Evolutionary conservation across 2,329 filamentous ascomycete genomes (phyloP), one percentile per base, ranked within the genome.

Genomic region (Grosmannia serpens): DNA sequence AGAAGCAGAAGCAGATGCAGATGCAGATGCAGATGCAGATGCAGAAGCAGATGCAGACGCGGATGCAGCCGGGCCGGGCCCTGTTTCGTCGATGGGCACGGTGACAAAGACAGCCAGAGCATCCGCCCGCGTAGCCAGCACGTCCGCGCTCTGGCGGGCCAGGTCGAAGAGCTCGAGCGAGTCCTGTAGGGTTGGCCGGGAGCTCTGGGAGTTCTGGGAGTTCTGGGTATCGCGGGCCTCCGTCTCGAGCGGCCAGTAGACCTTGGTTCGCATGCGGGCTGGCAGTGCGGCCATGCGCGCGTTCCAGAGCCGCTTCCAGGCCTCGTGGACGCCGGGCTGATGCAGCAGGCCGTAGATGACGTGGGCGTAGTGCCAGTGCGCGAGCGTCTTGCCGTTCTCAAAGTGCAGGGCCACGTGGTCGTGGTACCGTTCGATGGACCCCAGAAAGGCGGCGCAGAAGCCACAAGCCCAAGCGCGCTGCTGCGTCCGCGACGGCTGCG

Each of bases 401-500:
- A 85, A 87, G 64, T 87, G 84, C n/a, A 77, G 74, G 24, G 83
- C 83, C 38, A 87, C 82, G 63, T 87, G 84, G 65, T 86, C 82
- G 61, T 86, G 84, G 65, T 86, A 81, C 58, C 84, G 82, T 66
- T 86, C 83, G 63, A 83, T 81, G 15, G 82, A 81, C 20, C 81
- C 77, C 59, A 85, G 77, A 49, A 86, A 75, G 20, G 78, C 79
- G 4, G 80, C 83, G 65, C 84, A 87, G 70, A 87, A 86, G 29
- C 84, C 84, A 63, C 84, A 87, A 1, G 83, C 84, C 80, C 83
- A 87, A 46, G 84, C 83, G 63, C 83, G 78, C 72, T 85, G 84
- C 61, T 78, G 78, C 61, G 83, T 77, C 57, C 62, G 4, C 82
- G 82, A 33, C 59, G 65, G 38, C 5, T 24, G 54, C 2, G 47